Evolutionary conservation across 345 rosid genomes (phyloP).

Genomic region (Camelina laxa): DNA sequence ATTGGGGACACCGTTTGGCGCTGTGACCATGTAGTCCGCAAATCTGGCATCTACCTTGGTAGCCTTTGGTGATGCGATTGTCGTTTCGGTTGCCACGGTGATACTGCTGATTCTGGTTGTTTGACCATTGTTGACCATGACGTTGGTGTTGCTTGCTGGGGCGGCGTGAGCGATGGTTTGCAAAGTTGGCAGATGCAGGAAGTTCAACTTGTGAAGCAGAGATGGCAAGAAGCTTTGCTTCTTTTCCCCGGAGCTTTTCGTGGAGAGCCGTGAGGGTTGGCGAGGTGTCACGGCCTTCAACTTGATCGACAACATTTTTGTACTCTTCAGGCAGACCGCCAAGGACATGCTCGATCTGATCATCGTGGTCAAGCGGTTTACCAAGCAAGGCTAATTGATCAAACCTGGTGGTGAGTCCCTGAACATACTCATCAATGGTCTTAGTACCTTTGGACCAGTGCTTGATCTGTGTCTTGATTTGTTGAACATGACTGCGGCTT

Average conservation of each 20-base stretch:
- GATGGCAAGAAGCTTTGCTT: neutral
- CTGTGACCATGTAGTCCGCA: neutral
- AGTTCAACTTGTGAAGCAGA: accelerated
- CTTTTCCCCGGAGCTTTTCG: neutral
- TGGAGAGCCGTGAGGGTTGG: neutral
- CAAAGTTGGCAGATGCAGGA: neutral
- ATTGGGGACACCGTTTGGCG: neutral
- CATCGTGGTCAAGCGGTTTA: neutral
- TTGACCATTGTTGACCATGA: too few relatives aligned
- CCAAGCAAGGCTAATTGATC: neutral
- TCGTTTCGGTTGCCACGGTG: too few relatives aligned
- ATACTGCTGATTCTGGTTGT: too few relatives aligned
- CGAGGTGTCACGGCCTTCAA: neutral
- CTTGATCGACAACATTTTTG: neutral
- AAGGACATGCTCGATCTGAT: neutral
- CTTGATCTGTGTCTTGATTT: neutral
- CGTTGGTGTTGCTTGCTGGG: too few relatives aligned
- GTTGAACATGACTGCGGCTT: neutral
- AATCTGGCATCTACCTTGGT: too few relatives aligned
- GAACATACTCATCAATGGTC: neutral
- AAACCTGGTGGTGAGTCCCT: accelerated
- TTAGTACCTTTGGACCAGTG: neutral
- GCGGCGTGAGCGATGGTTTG: neutral
- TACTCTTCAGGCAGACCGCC: neutral
- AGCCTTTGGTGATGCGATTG: too few relatives aligned